Evolutionary conservation across 257 asterid genomes (phyloP), one percentile per base, ranked within the genome.

Genomic region (Perilla frutescens): DNA sequence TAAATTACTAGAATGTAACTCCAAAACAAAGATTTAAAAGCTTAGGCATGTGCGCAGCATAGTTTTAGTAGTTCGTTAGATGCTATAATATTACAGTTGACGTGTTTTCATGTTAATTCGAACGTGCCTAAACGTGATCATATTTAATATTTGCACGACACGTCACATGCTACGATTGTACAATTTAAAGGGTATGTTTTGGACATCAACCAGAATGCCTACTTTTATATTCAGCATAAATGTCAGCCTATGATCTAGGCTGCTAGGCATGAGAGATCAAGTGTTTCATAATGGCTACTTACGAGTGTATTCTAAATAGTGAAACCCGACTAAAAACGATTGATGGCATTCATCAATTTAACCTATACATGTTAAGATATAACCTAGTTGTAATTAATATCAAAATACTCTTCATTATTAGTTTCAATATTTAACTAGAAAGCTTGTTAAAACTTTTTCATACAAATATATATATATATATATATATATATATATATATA

Each of bases 101-200:
- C 60, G 67, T 66, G 65, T 68, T 50, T 11, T 66, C 41, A 14
- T 8, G 31, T 77, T 20, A 43, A 55, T 34, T 44, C 7, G 37
- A 62, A 55, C 26, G 65, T 58, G 64, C 48, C 57, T n/a, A 47
- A 34, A n/a, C n/a, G n/a, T n/a, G n/a, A n/a, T n/a, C n/a, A n/a
- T n/a, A n/a, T n/a, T n/a, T n/a, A n/a, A n/a, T n/a, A n/a, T n/a
- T n/a, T 37, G 39, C 76, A 68, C 55, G 64, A 68, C n/a, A 34
- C 70, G 9, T 73, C 79, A 73, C 76, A 79, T 79, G 75, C 48
- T 4, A 50, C 11, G 14, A 48, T 31, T 29, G 61, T 32, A 58
- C 40, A 14, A 57, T 14, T n/a, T 36, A 53, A 53, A 70, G 60
- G 26, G 14, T 59, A 62, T 62, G 43, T 53, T 50, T 68, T n/a